A percentile compares a stretch with the other conserved stretches of the same genome.
Evolutionary conservation across 306 rosid genomes (phyloP).

Genomic region (Quercus robur): DNA sequence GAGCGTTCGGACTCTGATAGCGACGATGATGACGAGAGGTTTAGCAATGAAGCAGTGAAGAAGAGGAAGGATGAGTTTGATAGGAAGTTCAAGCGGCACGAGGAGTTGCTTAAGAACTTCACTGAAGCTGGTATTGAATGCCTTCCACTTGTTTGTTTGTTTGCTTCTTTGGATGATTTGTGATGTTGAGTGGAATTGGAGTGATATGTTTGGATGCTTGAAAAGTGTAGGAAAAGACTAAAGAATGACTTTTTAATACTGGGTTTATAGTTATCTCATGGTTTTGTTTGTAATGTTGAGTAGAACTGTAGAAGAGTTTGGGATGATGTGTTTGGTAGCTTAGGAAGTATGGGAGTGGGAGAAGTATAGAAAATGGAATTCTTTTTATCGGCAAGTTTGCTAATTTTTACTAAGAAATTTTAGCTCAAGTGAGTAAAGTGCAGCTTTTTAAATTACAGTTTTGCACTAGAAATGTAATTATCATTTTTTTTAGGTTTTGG

Average conservation of each 20-base stretch:
- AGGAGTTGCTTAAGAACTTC: constrained; percentile 58
- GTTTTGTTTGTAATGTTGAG: background rate
- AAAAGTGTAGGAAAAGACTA: background rate
- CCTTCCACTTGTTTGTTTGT: background rate
- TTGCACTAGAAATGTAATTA: too few relatives aligned
- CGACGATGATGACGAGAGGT: constrained; percentile 63
- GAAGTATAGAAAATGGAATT: background rate
- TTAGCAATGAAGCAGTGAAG: constrained; percentile 35
- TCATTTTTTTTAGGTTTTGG: too few relatives aligned
- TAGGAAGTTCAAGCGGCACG: constrained; percentile 61
- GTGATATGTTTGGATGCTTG: background rate
- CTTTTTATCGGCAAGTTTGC: too few relatives aligned
- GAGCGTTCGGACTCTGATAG: constrained; percentile 83
- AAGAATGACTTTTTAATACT: background rate
- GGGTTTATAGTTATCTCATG: background rate
- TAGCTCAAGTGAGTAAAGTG: too few relatives aligned
- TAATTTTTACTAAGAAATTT: too few relatives aligned
- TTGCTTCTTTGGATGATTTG: background rate
- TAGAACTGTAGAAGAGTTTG: background rate
- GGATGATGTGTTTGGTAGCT: background rate
- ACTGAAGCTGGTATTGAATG: constrained; percentile 39
- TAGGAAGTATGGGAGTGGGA: background rate
- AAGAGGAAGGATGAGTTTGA: constrained; percentile 45
- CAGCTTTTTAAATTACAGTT: too few relatives aligned
- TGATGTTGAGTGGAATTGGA: background rate